These are phyloP conservation scores for Lathyrus sativus DNA, from an alignment of 306 rosid species.

Conservation along the genomic window DNA sequence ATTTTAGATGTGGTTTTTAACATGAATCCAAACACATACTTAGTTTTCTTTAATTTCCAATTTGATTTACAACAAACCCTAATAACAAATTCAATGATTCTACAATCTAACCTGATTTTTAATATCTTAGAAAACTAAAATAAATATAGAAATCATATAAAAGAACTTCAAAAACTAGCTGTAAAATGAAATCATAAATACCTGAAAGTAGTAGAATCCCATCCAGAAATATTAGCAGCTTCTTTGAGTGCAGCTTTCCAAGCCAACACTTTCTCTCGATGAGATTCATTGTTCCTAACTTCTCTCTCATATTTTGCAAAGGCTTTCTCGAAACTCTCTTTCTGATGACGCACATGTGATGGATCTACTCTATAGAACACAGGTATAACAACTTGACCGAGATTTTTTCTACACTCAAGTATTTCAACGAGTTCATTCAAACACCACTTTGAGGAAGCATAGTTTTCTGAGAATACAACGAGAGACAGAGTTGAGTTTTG, in stretches of 20 bases:
- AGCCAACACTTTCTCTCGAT: neutral
- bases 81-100: too few relatives aligned
- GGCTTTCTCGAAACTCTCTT: neutral
- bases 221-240: slow-evolving; percentile 17
- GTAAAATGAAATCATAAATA: too few relatives aligned
- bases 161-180: too few relatives aligned
- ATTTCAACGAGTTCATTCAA: slow-evolving; percentile 1
- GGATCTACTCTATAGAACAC: slow-evolving; percentile 30
- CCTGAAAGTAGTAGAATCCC: neutral
- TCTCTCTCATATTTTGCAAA: slow-evolving; percentile 14
- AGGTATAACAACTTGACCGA: slow-evolving; percentile 17
- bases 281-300: neutral
- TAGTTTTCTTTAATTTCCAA: too few relatives aligned
- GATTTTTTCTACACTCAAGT: slow-evolving; percentile 1
- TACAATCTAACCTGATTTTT: too few relatives aligned
- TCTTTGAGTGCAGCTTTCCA: slow-evolving; percentile 21
- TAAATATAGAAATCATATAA: too few relatives aligned
- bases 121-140: too few relatives aligned
- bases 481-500: neutral
- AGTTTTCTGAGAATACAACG: slow-evolving; percentile 16
- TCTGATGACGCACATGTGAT: neutral
- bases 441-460: slow-evolving; percentile 30
- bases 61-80: too few relatives aligned
- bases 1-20: too few relatives aligned
- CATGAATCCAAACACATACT: too few relatives aligned